A percentile compares a stretch with the other conserved stretches of the same genome.
Evolutionary conservation across 305 asterid genomes (phyloP).

Genomic region (Coffea humblotiana): DNA sequence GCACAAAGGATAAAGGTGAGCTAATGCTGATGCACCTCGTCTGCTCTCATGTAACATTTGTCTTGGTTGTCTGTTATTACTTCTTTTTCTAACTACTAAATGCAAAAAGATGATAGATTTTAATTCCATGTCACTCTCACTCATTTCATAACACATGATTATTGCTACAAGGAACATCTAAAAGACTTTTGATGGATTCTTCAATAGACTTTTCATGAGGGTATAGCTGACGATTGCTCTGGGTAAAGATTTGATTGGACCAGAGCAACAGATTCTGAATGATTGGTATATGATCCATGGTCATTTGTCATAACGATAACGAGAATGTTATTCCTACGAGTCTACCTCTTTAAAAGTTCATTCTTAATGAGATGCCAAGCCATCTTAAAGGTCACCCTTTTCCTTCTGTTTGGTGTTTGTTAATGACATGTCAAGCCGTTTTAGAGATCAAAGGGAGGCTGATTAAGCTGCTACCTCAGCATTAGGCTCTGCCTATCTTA

Average conservation of each 20-base stretch:
- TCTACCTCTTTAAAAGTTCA: background rate
- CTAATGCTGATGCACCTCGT: constrained; percentile 22
- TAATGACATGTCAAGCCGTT: too few relatives aligned
- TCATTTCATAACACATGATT: background rate
- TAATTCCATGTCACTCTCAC: background rate
- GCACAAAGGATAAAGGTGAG: constrained; percentile 72
- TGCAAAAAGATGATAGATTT: background rate
- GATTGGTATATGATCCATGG: too few relatives aligned
- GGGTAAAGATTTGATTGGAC: background rate
- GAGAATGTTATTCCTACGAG: background rate
- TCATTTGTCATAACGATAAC: background rate
- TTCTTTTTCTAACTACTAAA: background rate
- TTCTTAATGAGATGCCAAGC: too few relatives aligned
- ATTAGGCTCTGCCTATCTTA: background rate
- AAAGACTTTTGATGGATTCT: background rate
- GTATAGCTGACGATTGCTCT: background rate
- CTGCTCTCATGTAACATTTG: constrained; percentile 16
- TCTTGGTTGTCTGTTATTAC: background rate
- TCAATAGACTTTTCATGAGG: background rate
- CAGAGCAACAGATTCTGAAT: background rate
- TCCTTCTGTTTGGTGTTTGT: too few relatives aligned
- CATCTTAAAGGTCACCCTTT: too few relatives aligned
- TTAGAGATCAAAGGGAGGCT: too few relatives aligned
- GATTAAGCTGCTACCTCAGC: background rate
- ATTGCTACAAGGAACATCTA: background rate